Evolutionary conservation across 2,329 filamentous ascomycete genomes (phyloP), one percentile per base, ranked within the genome.

Genomic region (Furcasterigmium furcatum): DNA sequence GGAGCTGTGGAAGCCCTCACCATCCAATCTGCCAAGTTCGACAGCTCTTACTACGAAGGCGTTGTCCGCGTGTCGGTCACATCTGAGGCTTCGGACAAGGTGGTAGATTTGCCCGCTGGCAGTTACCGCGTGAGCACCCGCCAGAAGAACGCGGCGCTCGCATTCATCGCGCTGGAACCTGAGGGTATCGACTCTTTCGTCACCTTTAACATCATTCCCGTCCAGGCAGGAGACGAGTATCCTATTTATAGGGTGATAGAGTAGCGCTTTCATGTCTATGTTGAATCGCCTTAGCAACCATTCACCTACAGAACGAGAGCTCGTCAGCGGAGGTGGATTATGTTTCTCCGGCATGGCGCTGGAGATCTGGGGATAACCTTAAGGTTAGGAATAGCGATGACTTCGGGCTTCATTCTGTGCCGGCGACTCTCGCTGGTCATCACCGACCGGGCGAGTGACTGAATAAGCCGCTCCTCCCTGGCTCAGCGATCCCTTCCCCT

Each of bases 171-270:
- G 1, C 46, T 64, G 9, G 62, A 64, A 52, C 62, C 62, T 1
- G 62, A 64, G 52, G 59, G 57, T 4, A 58, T 61, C 10, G 61
- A 64, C 40, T 64, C 62, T 1, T 64, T 61, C 24, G 61, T 55
- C 2, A 58, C 56, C 3, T 57, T 54, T 16, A 62, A 61, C 38
- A 54, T 64, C 9, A 46, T 64, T 1, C 59, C 61, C 2, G 44
- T 62, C 1, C 45, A 46, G 4, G 52, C 38, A 2, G 59, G 57
- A 0, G 60, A 64, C 27, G 59, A 64, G 42, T 64, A 63, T 42
- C 61, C 52, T 3, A 46, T 64, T 2, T 64, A 55, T 20, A 50
- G 60, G n/a, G n/a, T n/a, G n/a, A n/a, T n/a, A n/a, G n/a, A n/a
- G n/a, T n/a, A n/a, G n/a, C n/a, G n/a, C n/a, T n/a, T n/a, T n/a